Conservation (phyloP, 2,329 filamentous ascomycete genomes). For the Zalaria sp. region DNA sequence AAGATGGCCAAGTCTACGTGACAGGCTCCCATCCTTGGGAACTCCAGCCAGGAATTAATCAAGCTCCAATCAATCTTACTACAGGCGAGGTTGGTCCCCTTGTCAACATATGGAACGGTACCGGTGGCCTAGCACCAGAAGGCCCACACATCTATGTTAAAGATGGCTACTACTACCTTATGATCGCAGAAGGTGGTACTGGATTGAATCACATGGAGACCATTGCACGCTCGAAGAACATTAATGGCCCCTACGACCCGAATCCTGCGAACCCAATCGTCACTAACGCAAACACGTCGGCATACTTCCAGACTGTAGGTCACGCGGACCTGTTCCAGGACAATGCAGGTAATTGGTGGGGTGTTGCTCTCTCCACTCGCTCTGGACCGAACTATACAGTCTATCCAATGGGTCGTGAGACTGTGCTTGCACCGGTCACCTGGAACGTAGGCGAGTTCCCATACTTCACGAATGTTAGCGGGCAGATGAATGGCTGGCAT, state of each 20-base stretch:
- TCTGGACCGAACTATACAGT: constrained; percentile 26
- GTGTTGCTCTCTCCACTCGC: constrained; percentile 31
- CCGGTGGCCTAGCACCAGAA: constrained; percentile 18
- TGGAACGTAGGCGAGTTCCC: constrained; percentile 32
- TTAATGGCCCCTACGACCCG: constrained; percentile 17
- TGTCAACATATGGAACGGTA: constrained; percentile 22
- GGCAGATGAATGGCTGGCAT: constrained; percentile 28
- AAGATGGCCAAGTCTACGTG: constrained; percentile 39
- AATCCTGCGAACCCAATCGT: constrained; percentile 13
- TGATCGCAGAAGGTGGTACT: constrained; percentile 25
- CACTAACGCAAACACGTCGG: constrained; percentile 12
- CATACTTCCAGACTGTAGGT: constrained; percentile 36
- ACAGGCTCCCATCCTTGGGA: constrained; percentile 12
- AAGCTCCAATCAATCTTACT: constrained; percentile 17
- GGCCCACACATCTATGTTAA: constrained; percentile 24
- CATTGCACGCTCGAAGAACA: constrained; percentile 22
- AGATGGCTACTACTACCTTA: constrained; percentile 21
- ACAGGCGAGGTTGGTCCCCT: constrained; percentile 14
- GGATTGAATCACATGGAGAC: constrained; percentile 25
- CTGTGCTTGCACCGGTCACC: constrained; percentile 32
- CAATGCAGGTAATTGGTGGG: constrained; percentile 37
- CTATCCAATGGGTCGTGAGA: constrained; percentile 43
- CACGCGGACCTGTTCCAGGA: constrained; percentile 45
- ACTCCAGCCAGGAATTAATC: constrained; percentile 15
- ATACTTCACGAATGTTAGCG: constrained; percentile 25